Evolutionary conservation across 441 rosid species (phyloP), one percentile per base, ranked within the genome.

Genomic region (Mallotus japonicus): DNA sequence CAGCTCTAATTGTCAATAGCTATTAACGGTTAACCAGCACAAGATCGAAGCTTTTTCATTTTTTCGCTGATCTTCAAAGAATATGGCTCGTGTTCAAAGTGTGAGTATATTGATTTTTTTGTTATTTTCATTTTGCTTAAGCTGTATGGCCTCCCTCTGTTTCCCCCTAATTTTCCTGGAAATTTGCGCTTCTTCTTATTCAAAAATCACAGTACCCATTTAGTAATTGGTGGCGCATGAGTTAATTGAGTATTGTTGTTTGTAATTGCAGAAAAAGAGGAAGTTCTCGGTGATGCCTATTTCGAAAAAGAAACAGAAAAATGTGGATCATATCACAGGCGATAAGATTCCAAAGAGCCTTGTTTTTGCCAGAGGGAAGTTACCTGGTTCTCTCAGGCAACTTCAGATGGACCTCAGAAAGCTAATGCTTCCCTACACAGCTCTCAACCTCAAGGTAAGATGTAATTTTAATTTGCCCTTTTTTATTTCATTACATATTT

Each of bases 341-440:
- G 96, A 83, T 77, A 90, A 95, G 85, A 82, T 89, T 65, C 99
- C 95, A 0, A 92, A 85, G 82, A 91, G 99, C 85, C 88, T 92
- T 61, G 97, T 92, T 60, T 91, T 91, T 75, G 82, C 97, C 0
- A 85, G 99, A 67, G 96, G 90, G 77, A 95, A 95, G 84, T 76
- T 92, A 77, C 96, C 99, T 15, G 87, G 79, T 40, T 71, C 88
- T 61, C 91, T 95, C 60, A 84, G 62, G 79, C 97, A 91, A 69
- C 97, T 92, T 64, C 92, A 88, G 83, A 82, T 87, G 93, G 94
- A 92, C 77, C 78, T 95, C 79, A 91, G 97, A 69, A 95, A 91
- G 80, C 78, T 95, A 67, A 95, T 95, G 98, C 96, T 91, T 76
- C 99, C 99, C 2, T 88, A 81, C 70, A 95, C 98, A 69, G 99